These are phyloP conservation scores for Hysterangium stoloniferum DNA, from an alignment of 768 basidiomycete species.

Conservation along the genomic window DNA sequence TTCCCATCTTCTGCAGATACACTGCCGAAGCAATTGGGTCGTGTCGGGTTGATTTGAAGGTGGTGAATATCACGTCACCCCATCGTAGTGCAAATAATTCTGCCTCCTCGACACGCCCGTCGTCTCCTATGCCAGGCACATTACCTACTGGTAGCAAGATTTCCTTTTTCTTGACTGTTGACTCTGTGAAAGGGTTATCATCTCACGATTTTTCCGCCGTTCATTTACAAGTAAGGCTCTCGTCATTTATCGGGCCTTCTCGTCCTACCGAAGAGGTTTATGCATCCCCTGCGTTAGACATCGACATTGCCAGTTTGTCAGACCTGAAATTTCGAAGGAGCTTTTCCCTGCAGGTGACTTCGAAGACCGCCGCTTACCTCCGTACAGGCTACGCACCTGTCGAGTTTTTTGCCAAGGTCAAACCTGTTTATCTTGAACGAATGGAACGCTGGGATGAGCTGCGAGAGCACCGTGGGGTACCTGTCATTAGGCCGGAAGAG, in stretches of 20 bases:
- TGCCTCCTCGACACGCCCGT: constrained; percentile 58
- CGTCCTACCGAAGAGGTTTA: constrained; percentile 74
- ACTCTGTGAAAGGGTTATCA: constrained; percentile 82
- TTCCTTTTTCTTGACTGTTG: constrained; percentile 77
- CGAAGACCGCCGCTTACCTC: constrained; percentile 66
- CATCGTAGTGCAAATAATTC: constrained; percentile 52
- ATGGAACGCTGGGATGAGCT: constrained; percentile 92
- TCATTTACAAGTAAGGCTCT: constrained; percentile 83
- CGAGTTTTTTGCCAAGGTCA: constrained; percentile 82
- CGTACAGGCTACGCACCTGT: constrained; percentile 74
- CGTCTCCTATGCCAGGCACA: constrained; percentile 62
- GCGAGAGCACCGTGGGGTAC: constrained; percentile 57
- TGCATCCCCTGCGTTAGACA: constrained; percentile 65
- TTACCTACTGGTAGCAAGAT: constrained; percentile 75
- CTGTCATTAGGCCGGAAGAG: constrained; percentile 1
- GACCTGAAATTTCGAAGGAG: constrained; percentile 79
- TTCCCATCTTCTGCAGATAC: constrained; percentile 90
- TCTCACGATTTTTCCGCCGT: constrained; percentile 82
- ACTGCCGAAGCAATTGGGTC: constrained; percentile 95
- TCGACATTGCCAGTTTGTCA: constrained; percentile 61
- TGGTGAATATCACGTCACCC: constrained; percentile 61
- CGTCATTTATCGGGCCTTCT: constrained; percentile 73
- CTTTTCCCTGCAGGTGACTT: constrained; percentile 69
- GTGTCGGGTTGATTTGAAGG: constrained; percentile 79
- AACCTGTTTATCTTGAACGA: constrained; percentile 77